Evolutionary conservation across 2,329 filamentous ascomycete species (phyloP).

Genomic region (Fusarium liriodendri): DNA sequence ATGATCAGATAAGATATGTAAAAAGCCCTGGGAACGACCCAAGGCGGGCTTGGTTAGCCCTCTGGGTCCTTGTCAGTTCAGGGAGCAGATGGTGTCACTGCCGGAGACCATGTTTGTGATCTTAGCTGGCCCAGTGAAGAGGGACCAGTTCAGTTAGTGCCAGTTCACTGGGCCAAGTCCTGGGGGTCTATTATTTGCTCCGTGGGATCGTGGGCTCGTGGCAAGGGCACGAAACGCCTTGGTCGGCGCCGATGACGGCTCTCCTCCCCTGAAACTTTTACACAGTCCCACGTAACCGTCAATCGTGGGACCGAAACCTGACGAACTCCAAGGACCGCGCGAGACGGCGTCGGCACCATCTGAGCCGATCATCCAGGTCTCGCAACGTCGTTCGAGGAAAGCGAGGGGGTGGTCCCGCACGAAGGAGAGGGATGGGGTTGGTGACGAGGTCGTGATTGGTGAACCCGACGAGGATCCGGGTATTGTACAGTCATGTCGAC

Average conservation of each 20-base stretch:
- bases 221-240: slow-evolving; percentile 18
- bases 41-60: slow-evolving; percentile 14
- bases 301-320: slow-evolving; percentile 22
- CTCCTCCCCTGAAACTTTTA: slow-evolving; percentile 13
- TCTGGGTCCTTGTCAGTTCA: slow-evolving; percentile 13
- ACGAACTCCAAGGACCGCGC: slow-evolving; percentile 15
- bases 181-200: slow-evolving; percentile 19
- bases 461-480: neutral
- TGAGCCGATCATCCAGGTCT: slow-evolving; percentile 30
- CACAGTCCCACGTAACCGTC: slow-evolving; percentile 21
- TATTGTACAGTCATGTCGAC: slow-evolving; percentile 6
- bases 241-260: slow-evolving; percentile 38
- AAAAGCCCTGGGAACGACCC: neutral
- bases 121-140: slow-evolving; percentile 6
- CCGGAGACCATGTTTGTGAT: slow-evolving; percentile 17
- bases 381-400: slow-evolving; percentile 26
- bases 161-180: slow-evolving; percentile 10
- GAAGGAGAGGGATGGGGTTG: slow-evolving; percentile 5
- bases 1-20: slow-evolving; percentile 43
- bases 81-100: slow-evolving; percentile 23
- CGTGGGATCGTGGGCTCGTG: slow-evolving; percentile 13
- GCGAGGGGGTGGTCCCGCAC: slow-evolving; percentile 26
- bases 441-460: slow-evolving; percentile 25
- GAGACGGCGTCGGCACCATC: slow-evolving; percentile 26
- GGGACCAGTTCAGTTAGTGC: slow-evolving; percentile 6